phyloP scores from a whole-genome alignment of 306 rosid species.

The Luffa acutangula region DNA sequence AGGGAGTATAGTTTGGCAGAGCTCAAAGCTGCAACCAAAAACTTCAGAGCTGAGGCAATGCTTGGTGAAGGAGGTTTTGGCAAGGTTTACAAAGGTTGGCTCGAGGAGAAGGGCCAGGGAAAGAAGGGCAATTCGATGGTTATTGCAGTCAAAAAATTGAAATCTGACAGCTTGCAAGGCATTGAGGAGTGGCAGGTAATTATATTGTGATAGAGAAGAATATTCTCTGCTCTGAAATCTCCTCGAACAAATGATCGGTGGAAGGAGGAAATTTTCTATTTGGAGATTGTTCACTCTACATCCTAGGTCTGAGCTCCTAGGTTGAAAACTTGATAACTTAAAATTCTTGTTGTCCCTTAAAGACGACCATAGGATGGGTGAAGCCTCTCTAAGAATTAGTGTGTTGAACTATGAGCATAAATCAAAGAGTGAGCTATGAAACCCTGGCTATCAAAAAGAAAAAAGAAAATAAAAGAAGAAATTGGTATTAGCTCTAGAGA shows the following conservation, averaged over 20 bases:
- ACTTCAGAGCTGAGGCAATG: constrained; percentile 61
- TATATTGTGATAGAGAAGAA: neutral
- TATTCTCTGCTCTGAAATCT: neutral
- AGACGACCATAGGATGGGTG: neutral
- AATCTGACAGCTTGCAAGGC: constrained; percentile 86
- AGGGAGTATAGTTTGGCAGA: constrained; percentile 63
- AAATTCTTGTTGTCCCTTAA: neutral
- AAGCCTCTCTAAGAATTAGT: neutral
- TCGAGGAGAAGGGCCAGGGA: constrained; percentile 51
- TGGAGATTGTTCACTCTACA: neutral
- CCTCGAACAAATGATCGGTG: neutral
- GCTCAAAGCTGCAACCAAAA: constrained; percentile 61
- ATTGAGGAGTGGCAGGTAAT: constrained; percentile 87
- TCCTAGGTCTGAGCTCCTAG: neutral
- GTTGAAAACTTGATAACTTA: neutral
- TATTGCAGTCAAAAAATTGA: constrained; percentile 83
- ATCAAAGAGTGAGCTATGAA: neutral
- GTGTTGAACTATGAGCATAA: neutral
- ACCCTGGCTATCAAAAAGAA: neutral
- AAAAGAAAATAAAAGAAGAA: neutral
- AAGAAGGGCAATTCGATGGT: constrained; percentile 44
- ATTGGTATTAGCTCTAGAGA: neutral
- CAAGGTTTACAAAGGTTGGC: constrained; percentile 81
- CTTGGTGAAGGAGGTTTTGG: constrained; percentile 99
- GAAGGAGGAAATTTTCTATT: neutral